phyloP scores from a whole-genome alignment of 2,329 filamentous ascomycete species.

The Aciculosporium take region DNA sequence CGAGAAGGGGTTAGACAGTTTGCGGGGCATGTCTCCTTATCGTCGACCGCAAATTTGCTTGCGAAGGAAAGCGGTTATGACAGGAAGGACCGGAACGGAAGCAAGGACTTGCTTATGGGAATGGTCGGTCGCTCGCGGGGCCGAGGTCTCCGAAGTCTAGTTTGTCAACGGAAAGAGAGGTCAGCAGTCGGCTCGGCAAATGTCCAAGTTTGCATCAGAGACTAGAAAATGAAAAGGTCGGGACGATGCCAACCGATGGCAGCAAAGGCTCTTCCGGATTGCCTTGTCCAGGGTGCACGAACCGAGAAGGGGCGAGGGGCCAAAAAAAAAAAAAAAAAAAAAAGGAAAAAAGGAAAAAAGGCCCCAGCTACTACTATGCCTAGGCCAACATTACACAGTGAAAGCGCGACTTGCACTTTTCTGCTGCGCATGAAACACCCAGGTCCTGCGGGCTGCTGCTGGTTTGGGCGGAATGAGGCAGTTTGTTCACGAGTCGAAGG shows the following conservation, averaged over 20 bases:
- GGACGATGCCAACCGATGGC: background rate
- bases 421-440: background rate
- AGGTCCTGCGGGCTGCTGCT: background rate
- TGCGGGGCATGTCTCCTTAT: slow-evolving; percentile 40
- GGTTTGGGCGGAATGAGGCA: background rate
- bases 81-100: background rate
- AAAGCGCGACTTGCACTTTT: background rate
- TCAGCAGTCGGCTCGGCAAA: background rate
- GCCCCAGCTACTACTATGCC: too few relatives aligned
- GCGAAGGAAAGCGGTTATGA: background rate
- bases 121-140: slow-evolving; percentile 1
- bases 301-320: background rate
- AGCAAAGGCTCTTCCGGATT: background rate
- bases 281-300: background rate
- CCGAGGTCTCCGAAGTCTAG: background rate
- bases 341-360: too few relatives aligned
- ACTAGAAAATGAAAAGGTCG: background rate
- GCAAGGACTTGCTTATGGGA: background rate
- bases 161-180: slow-evolving; percentile 1
- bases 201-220: background rate
- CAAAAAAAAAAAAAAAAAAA: too few relatives aligned
- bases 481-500: background rate
- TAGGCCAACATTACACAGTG: background rate
- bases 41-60: background rate
- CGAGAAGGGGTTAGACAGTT: slow-evolving; percentile 42